Conservation (phyloP, 805 yeast species). For the Citeromyces matritensis region DNA sequence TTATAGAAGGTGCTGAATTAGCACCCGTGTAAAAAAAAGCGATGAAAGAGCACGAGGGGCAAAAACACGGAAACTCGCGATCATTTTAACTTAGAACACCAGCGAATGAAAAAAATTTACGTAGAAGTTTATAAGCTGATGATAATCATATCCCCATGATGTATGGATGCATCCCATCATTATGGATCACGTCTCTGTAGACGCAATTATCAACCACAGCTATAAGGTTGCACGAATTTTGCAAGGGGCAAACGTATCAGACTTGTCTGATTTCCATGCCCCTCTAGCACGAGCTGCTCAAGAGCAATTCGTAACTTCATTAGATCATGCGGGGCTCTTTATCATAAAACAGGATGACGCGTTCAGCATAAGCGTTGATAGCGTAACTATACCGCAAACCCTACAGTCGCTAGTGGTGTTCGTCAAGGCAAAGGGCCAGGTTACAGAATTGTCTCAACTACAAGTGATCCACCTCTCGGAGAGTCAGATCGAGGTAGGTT, state of each 20-base stretch:
- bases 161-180: neutral
- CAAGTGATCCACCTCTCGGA: constrained; percentile 6
- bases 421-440: constrained; percentile 2
- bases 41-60: no score
- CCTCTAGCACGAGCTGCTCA: neutral
- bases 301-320: no score
- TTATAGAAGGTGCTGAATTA: no score
- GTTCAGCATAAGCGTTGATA: neutral
- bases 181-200: neutral
- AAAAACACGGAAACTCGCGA: no score
- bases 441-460: constrained; percentile 3
- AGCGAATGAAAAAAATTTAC: no score
- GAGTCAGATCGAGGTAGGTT: constrained; percentile 23
- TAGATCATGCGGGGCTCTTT: neutral
- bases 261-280: neutral
- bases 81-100: no score
- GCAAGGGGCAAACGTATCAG: neutral
- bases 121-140: no score
- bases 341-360: neutral
- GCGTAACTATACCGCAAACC: neutral
- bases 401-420: neutral
- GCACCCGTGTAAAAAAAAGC: no score
- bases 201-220: neutral
- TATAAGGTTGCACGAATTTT: neutral
- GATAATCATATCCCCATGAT: no score